Percentiles rank a stretch among this genome's conserved stretches.
These are phyloP conservation scores for Xylaria polymorpha DNA, from an alignment of 2,329 filamentous ascomycete species.

Conservation along the genomic window DNA sequence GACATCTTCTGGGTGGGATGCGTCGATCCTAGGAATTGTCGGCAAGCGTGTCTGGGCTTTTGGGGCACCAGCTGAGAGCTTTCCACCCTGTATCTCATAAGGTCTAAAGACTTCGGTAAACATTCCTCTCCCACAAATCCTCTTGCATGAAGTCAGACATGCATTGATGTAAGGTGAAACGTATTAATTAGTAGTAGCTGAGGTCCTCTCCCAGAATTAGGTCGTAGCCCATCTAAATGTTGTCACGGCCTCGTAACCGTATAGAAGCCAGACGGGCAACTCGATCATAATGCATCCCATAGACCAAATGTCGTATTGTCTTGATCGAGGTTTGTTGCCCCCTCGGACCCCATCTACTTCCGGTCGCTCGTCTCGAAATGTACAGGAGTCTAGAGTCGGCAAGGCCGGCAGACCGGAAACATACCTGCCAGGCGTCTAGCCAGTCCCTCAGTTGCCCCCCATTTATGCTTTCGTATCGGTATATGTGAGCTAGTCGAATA, in stretches of 20 bases:
- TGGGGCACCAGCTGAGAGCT: conserved; percentile 6
- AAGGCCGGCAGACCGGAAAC: no score
- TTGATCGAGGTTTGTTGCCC: not conserved
- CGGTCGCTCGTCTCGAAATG: conserved; percentile 27
- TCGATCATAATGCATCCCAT: conserved; percentile 33
- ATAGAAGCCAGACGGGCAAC: conserved; percentile 23
- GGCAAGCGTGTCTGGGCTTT: not conserved
- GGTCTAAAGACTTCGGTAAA: conserved; percentile 12
- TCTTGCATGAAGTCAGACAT: conserved; percentile 6
- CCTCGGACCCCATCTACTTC: conserved; percentile 14
- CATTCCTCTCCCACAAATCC: not conserved
- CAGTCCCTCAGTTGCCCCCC: no score
- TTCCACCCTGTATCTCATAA: no score
- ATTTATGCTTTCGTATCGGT: no score
- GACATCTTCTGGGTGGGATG: not conserved
- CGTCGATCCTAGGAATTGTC: not conserved
- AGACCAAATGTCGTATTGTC: conserved; percentile 35
- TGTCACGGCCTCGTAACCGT: conserved; percentile 1
- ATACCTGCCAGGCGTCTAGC: no score
- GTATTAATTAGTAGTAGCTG: not conserved
- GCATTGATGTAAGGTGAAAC: conserved; percentile 15
- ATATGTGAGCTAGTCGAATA: no score
- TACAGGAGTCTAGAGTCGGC: no score
- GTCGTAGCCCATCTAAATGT: not conserved
- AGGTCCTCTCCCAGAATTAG: conserved; percentile 11